Evolutionary conservation across 306 rosid species (phyloP).

Genomic region (Cucurbita moschata): DNA sequence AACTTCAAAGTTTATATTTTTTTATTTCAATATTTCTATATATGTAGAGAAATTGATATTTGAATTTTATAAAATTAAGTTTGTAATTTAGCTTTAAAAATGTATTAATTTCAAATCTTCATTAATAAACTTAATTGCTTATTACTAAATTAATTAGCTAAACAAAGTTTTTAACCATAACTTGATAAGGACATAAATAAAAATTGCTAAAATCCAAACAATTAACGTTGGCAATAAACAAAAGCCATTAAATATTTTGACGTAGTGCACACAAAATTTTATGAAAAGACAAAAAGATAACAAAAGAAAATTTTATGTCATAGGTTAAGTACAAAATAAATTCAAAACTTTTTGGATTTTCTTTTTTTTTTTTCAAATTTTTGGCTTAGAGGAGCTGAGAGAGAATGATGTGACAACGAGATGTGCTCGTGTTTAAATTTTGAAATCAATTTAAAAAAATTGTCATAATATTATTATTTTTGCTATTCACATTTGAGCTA

Average conservation of each 20-base stretch:
- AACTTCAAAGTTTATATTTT: too few species aligned
- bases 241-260: conserved; percentile 1
- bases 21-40: too few species aligned
- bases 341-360: not conserved
- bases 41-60: too few species aligned
- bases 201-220: not conserved
- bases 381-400: not conserved
- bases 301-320: not conserved
- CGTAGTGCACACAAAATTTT: not conserved
- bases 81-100: too few species aligned
- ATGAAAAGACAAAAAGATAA: not conserved
- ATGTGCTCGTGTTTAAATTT: not conserved
- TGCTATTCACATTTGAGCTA: too few species aligned
- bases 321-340: not conserved
- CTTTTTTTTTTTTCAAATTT: not conserved
- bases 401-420: not conserved
- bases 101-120: too few species aligned
- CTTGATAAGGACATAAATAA: not conserved
- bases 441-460: not conserved
- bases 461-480: too few species aligned
- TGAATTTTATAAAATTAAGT: not conserved
- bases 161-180: not conserved
- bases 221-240: not conserved
- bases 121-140: too few species aligned
- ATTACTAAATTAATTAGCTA: too few species aligned